A percentile compares a stretch with the other conserved stretches of the same genome.
These are phyloP conservation scores for Septoria petroselini DNA, from an alignment of 2,329 filamentous ascomycete genomes.

Conservation along the genomic window DNA sequence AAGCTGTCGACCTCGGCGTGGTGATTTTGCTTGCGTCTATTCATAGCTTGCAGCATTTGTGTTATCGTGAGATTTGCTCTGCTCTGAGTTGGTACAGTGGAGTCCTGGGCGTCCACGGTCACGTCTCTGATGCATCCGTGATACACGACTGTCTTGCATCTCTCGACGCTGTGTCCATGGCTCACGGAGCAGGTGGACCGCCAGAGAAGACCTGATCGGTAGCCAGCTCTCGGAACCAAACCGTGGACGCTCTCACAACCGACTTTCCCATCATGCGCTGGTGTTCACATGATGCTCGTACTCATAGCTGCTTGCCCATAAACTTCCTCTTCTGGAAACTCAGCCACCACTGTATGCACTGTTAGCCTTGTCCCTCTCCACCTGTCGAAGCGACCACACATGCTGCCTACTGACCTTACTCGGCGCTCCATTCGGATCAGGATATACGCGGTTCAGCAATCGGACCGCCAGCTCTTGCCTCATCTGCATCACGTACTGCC, in stretches of 20 bases:
- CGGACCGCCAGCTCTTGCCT: conserved; percentile 84
- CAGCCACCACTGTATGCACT: conserved; percentile 88
- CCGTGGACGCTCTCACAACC: background rate
- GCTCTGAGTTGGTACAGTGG: no score
- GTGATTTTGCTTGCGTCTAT: conserved; percentile 1
- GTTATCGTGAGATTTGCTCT: no score
- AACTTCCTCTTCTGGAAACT: conserved; percentile 99
- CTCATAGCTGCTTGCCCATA: conserved; percentile 74
- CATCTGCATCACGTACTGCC: conserved; percentile 88
- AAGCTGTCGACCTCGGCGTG: no score
- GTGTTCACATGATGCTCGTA: background rate
- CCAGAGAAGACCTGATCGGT: no score
- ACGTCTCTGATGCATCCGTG: no score
- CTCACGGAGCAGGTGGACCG: no score
- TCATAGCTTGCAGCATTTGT: conserved; percentile 6
- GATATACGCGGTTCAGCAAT: conserved; percentile 82
- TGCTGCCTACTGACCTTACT: conserved; percentile 53
- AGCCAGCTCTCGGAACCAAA: no score
- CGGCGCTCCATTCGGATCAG: conserved; percentile 63
- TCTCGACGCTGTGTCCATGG: no score
- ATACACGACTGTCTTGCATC: no score
- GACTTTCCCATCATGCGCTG: background rate
- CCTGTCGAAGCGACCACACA: background rate
- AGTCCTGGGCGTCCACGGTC: no score
- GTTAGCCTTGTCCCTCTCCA: conserved; percentile 27